Evolutionary conservation across 371 early-diverging fungal species (phyloP), one percentile per base, ranked within the genome.

Genomic region (Zancudomyces culisetae): DNA sequence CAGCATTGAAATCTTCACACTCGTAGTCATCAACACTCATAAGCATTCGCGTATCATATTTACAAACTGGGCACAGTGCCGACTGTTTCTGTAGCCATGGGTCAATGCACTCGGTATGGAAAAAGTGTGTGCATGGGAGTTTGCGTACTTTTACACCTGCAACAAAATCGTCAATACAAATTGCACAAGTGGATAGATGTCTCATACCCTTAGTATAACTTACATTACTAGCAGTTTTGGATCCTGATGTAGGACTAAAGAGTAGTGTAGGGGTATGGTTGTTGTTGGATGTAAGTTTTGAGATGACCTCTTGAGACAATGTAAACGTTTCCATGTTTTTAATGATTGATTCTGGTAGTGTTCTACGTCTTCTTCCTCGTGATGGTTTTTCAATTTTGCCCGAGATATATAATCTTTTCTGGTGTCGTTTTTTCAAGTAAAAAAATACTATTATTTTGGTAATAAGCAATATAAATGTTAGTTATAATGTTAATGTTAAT

Each of bases 91-190:
- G 55, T 18, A 69, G 61, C 69, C 69, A 69, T 2, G 59, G 68
- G 24, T 69, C 69, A 26, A 69, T 62, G 55, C 69, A 69, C 30
- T 62, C 63, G 4, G 57, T 59, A 47, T 69, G 69, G 52, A 66
- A 69, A 52, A 55, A 61, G 69, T 69, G 69, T 12, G 62, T 60
- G 26, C 69, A 69, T 2, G 69, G 69, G 49, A 69, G 48, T 15
- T 58, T 66, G 42, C 69, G 60, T 57, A 65, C 65, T 43, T 58
- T 57, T 42, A 57, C 54, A 1, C 68, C 68, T 18, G 55, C 55
- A 1, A 55, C 58, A 58, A 68, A 68, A 42, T 68, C 68, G 23
- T 68, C 69, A 20, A 68, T 68, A 51, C 68, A 68, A 21, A 68
- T 58, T 27, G 60, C 56, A 48, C 68, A 68, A 0, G 61, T 66